These are phyloP conservation scores for Boletus rex-veris DNA, from an alignment of 768 basidiomycete genomes.

Conservation along the genomic window DNA sequence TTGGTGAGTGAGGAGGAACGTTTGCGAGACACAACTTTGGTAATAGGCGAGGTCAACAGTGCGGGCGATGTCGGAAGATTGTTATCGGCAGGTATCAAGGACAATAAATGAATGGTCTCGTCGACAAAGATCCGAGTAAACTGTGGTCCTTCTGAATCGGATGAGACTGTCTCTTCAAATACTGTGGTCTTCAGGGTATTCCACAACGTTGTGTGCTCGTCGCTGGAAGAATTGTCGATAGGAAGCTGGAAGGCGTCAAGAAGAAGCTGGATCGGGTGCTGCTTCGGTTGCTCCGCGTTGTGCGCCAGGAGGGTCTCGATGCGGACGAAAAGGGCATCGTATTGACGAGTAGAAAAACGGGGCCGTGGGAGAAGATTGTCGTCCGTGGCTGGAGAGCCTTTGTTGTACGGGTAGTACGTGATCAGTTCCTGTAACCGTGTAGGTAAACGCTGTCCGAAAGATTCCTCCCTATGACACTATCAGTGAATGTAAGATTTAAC, in stretches of 20 bases:
- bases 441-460: slow-evolving; percentile 54
- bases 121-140: slow-evolving; percentile 61
- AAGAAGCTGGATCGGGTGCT: slow-evolving; percentile 58
- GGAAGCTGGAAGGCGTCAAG: slow-evolving; percentile 55
- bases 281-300: slow-evolving; percentile 34
- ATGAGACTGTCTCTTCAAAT: slow-evolving; percentile 27
- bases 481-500: background rate
- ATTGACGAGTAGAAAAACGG: slow-evolving; percentile 61
- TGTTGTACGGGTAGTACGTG: slow-evolving; percentile 60
- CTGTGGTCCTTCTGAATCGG: slow-evolving; percentile 32
- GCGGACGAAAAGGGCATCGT: slow-evolving; percentile 64
- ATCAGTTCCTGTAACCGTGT: slow-evolving; percentile 69
- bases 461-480: slow-evolving; percentile 50
- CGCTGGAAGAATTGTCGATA: slow-evolving; percentile 31
- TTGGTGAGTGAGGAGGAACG: slow-evolving; percentile 32
- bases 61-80: slow-evolving; percentile 29
- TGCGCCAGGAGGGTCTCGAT: slow-evolving; percentile 53
- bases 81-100: slow-evolving; percentile 46
- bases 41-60: slow-evolving; percentile 35
- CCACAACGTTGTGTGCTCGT: slow-evolving; percentile 48
- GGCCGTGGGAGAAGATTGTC: slow-evolving; percentile 56
- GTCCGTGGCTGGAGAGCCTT: slow-evolving; percentile 29
- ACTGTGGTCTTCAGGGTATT: slow-evolving; percentile 46
- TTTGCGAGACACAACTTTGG: slow-evolving; percentile 28
- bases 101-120: slow-evolving; percentile 55